Conservation (phyloP, 805 yeast genomes). For the Torulaspora maleeae region DNA sequence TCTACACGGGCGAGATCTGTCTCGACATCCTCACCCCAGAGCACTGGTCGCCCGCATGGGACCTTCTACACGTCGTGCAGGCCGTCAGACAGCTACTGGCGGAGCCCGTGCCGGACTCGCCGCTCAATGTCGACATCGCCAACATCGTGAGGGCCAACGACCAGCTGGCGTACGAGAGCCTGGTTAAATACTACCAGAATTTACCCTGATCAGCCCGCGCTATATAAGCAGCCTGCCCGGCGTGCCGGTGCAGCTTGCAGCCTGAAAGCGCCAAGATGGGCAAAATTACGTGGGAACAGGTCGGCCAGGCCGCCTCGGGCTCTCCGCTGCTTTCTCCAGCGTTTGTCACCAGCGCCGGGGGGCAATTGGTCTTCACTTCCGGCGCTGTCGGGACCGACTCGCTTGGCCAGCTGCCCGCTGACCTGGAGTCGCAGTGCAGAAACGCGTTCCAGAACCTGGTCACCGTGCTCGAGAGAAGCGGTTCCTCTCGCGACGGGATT, state of each 20-base stretch:
- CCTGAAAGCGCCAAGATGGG: slow-evolving; percentile 17
- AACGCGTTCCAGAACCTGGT: slow-evolving; percentile 42
- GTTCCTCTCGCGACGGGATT: slow-evolving; percentile 44
- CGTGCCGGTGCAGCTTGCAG: no score
- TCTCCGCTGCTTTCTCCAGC: slow-evolving; percentile 41
- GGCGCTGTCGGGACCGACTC: slow-evolving; percentile 44
- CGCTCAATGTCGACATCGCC: slow-evolving; percentile 66
- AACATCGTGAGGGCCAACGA: slow-evolving; percentile 51
- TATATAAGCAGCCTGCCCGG: background rate
- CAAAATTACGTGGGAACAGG: slow-evolving; percentile 37
- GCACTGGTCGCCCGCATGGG: slow-evolving; percentile 76
- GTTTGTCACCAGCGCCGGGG: slow-evolving; percentile 30
- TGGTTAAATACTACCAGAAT: slow-evolving; percentile 39
- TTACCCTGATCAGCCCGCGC: background rate
- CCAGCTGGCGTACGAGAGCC: slow-evolving; percentile 39
- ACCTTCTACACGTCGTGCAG: slow-evolving; percentile 47
- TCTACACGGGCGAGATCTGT: slow-evolving; percentile 63
- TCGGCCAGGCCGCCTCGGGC: slow-evolving; percentile 27
- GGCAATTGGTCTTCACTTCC: slow-evolving; percentile 46
- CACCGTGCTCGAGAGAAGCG: slow-evolving; percentile 41
- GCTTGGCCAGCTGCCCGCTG: slow-evolving; percentile 41
- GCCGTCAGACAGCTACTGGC: slow-evolving; percentile 55
- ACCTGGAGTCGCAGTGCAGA: slow-evolving; percentile 43
- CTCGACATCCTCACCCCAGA: slow-evolving; percentile 52
- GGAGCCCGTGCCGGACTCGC: slow-evolving; percentile 68